Percentiles rank a stretch among this genome's conserved stretches.
phyloP scores from a whole-genome alignment of 768 basidiomycete species.

The Cyclocybe aegerita region DNA sequence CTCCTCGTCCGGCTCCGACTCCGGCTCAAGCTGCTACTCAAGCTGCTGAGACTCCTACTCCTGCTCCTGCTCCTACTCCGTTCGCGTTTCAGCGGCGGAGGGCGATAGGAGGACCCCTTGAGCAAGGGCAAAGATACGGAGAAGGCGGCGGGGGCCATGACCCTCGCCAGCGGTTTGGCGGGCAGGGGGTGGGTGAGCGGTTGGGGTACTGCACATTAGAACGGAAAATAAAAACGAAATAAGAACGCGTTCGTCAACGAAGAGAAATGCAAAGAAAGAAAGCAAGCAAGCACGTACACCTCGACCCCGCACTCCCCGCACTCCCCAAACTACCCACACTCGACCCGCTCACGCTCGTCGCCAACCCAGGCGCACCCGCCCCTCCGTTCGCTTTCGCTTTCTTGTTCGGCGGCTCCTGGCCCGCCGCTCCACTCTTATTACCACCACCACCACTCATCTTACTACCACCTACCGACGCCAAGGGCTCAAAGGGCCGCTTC shows the following conservation, averaged over 20 bases:
- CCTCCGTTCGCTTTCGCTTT: too few relatives aligned
- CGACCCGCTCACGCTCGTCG: too few relatives aligned
- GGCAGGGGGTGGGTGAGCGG: slow-evolving; percentile 29
- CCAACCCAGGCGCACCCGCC: too few relatives aligned
- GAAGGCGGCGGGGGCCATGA: slow-evolving; percentile 1
- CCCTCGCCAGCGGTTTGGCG: slow-evolving; percentile 32
- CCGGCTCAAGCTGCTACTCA: neutral
- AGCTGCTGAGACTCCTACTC: neutral
- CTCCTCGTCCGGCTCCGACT: neutral
- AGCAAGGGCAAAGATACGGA: too few relatives aligned
- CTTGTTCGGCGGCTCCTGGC: too few relatives aligned
- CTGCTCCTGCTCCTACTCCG: slow-evolving; percentile 17
- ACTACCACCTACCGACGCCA: too few relatives aligned
- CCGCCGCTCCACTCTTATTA: too few relatives aligned
- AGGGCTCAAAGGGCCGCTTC: too few relatives aligned
- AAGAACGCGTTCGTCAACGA: neutral
- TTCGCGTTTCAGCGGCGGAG: slow-evolving; percentile 40
- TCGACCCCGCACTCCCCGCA: too few relatives aligned
- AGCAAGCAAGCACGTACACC: too few relatives aligned
- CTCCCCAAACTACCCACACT: too few relatives aligned
- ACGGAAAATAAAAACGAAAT: neutral
- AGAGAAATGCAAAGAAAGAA: neutral
- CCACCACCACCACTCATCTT: too few relatives aligned
- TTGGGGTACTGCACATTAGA: neutral
- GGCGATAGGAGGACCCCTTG: slow-evolving; percentile 14